Conservation (phyloP, 2,329 filamentous ascomycete genomes). For the Arthrocladium fulminans region DNA sequence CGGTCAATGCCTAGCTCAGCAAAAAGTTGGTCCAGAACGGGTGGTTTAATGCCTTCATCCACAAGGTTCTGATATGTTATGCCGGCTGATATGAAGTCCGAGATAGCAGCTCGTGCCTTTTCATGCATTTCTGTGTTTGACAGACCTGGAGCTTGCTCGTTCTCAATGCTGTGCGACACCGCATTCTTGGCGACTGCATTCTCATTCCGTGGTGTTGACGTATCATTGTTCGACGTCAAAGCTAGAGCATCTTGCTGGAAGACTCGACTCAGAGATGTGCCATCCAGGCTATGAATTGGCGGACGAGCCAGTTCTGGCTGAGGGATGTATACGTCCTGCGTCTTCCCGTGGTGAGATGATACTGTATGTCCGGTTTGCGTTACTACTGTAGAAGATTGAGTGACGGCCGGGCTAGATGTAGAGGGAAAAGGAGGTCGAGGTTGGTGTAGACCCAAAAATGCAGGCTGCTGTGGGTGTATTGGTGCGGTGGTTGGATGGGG, state of each 20-base stretch:
- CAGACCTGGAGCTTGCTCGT: conserved; percentile 12
- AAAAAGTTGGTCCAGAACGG: conserved; percentile 57
- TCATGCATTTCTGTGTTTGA: conserved; percentile 33
- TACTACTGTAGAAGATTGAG: neutral
- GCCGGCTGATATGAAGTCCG: conserved; percentile 53
- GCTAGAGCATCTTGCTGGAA: neutral
- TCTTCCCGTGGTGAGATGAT: neutral
- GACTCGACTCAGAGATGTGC: neutral
- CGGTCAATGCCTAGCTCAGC: conserved; percentile 55
- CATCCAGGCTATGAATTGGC: neutral
- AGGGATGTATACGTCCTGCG: neutral
- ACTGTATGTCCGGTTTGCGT: neutral
- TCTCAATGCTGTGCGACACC: neutral
- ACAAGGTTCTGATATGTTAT: conserved; percentile 67
- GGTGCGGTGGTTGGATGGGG: conserved; percentile 17
- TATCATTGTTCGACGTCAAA: neutral
- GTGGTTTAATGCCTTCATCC: conserved; percentile 60
- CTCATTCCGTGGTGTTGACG: neutral
- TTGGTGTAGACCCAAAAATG: conserved; percentile 12
- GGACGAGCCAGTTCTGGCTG: too few species aligned
- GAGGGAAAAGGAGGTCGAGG: conserved; percentile 16
- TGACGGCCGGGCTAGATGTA: conserved; percentile 7
- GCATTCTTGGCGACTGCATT: neutral
- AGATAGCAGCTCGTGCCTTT: conserved; percentile 56
- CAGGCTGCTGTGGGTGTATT: conserved; percentile 7